Base-by-base conservation (phyloP, 176 grass and related monocot species). In the Musa troglodytarum region DNA sequence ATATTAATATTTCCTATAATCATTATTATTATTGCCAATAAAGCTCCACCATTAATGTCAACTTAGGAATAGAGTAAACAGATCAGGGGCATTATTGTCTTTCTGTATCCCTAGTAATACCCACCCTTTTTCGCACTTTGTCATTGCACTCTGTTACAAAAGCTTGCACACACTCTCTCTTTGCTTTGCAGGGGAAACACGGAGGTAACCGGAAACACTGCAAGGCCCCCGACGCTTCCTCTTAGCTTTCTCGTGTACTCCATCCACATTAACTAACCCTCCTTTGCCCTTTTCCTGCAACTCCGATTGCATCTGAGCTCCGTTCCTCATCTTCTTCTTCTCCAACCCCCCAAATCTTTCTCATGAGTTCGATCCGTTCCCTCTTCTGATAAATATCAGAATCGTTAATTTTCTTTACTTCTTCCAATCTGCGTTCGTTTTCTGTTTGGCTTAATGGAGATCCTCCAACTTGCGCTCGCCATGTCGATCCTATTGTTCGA, bases 381-480 rank as follows among this genome's bases (percentile, higher is more conserved):
- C 12, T 7, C 29, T n/a, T 50, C 29, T 10, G 7, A 50, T 49
- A 49, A n/a, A 69, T 16, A 69, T 69, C 67, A 43, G 34, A 7
- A 2, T 20, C 43, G 8, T 50, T 9, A n/a, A 1, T 17, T 16
- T 69, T 69, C 10, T 50, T 69, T 6, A 6, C 43, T 17, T 2
- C 29, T 50, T 19, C 5, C 49, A 49, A 10, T n/a, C 67, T 28
- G 34, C 34, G 29, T 15, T 24, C 25, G 8, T 26, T 14, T 15
- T 15, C 2, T 11, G 64, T 14, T 67, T 5, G 10, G 22, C 2
- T 26, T 13, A 50, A 69, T 69, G 67, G 67, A 12, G 14, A 23
- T 82, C 68, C 51, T 78, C 71, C 53, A 82, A 52, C 54, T 83
- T 6, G 50, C 7, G 24, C 70, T 89, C 65, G 52, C 53, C 54